phyloP scores from a whole-genome alignment of 805 yeast genomes.

The Kuraishia borneana region DNA sequence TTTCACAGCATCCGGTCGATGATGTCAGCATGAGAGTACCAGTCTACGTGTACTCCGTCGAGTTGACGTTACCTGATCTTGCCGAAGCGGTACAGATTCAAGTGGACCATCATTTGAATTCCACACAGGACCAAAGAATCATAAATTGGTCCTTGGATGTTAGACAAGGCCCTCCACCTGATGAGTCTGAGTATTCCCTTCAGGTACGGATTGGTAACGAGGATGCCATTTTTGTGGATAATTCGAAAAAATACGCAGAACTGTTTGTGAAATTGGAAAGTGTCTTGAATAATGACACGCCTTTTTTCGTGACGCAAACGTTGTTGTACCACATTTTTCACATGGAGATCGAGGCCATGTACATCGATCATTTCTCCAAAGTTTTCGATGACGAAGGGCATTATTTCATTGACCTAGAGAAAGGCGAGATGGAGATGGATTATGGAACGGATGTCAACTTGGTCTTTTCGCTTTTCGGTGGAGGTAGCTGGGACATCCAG shows the following conservation, averaged over 20 bases:
- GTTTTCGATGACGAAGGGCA: background rate
- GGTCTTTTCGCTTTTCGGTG: conserved; percentile 8
- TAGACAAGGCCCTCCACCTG: background rate
- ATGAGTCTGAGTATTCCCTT: background rate
- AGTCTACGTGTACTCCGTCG: conserved; percentile 25
- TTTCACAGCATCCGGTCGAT: conserved; percentile 17
- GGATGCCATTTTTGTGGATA: conserved; percentile 3
- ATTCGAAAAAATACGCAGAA: background rate
- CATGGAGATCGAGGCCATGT: conserved; percentile 22
- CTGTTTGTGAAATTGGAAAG: conserved; percentile 16
- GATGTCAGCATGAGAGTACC: conserved; percentile 28
- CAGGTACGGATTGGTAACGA: conserved; percentile 2
- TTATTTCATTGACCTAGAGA: background rate
- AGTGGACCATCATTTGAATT: conserved; percentile 23
- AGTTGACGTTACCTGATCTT: conserved; percentile 35
- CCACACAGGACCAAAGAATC: background rate
- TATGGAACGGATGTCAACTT: background rate
- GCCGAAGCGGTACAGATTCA: conserved; percentile 26
- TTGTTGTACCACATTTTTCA: conserved; percentile 32
- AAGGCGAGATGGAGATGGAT: background rate
- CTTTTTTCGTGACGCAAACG: conserved; percentile 48
- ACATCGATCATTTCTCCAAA: conserved; percentile 1
- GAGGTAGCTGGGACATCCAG: conserved; percentile 9
- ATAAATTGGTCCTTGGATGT: conserved; percentile 1
- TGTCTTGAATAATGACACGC: conserved; percentile 47